Evolutionary conservation across 2,329 filamentous ascomycete species (phyloP), one percentile per base, ranked within the genome.

Genomic region (Cryphonectria radicalis): DNA sequence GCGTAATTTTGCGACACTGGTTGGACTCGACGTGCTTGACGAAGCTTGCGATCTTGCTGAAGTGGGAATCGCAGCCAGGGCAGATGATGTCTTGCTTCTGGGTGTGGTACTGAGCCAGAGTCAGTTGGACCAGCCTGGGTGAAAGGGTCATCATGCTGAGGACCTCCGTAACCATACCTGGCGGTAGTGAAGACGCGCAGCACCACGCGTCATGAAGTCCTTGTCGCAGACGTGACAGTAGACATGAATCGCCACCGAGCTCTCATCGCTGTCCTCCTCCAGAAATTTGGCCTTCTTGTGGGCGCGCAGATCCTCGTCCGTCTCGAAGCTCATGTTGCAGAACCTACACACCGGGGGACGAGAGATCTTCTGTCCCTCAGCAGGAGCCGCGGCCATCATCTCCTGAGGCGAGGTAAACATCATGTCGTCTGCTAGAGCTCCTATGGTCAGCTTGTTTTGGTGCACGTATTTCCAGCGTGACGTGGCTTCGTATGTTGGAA

Each of bases 1-100:
- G 35, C 4, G 53, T 43, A 70, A 88, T 80, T 0, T 53, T 67
- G 1, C 70, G 40, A 72, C 87, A 89, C 1, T 80, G 68, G 35
- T 79, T 75, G 2, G 74, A 73, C 76, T 88, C 85, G 4, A 88
- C 79, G 66, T 89, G 87, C 0, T 71, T 53, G 67, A 88, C 80
- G 50, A 87, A 80, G 0, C 66, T 73, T 0, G 80, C 78, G 0
- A 83, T 77, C 0, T 80, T 78, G 0, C 43, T 63, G 69, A 86
- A 87, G 0, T 77, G 77, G 1, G 74, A 71, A 0, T 75, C 66
- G 71, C 87, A 89, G 37, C 83, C 86, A 0, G 85, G 85, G 64
- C 87, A 89, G 3, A 73, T 63, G 1, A 89, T 79, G 1, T 81
- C 72, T 68, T 86, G 83, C 25, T 78, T 74, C 17, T 79, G 73